Evolutionary conservation across 108 stramenopile species (phyloP), one percentile per base, ranked within the genome.

Genomic region (Pseudonitzschia delicatissima): DNA sequence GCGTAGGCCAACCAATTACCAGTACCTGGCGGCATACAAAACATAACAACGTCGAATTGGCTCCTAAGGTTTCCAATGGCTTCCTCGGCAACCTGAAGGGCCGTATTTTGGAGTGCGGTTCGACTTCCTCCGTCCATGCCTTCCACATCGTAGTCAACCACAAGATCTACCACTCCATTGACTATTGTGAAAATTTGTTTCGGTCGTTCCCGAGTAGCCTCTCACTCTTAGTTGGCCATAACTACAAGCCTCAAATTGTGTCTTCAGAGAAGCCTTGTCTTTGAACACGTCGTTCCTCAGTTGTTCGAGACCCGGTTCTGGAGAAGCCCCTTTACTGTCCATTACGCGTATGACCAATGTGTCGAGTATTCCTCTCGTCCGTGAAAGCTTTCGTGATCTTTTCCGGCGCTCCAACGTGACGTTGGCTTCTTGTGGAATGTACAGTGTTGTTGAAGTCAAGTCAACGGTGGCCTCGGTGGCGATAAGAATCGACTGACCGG

Each of bases 1-100:
- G 58, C 58, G 71, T 61, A 65, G 57, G 68, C 68, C 28, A 58
- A 45, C 45, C 57, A 69, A 31, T 45, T n/a, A 4, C 45, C 45
- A 4, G 52, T 53, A 4, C 29, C 31, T 4, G 27, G 52, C 3
- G 52, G 52, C 23, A 31, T 7, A 21, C 52, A 53, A 26, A 26
- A 53, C 52, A 53, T 15, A 4, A 53, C 52, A 26, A 53, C 23
- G 9, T 53, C 29, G 13, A 12, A 53, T 53, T 53, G 80, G 52
- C 81, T 79, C 45, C 45, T 4, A 45, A 8, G 13, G 20, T 4
- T n/a, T 3, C 11, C 4, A 45, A 45, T 26, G 25, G 52, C 52
- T 15, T 31, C 52, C 52, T 25, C 23, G 4, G 25, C 52, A 26
- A 25, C 31, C 25, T 28, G 29, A 26, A 31, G 27, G 52, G 8